Conservation (phyloP, 2,329 filamentous ascomycete species). For the Colletotrichum sp. region DNA sequence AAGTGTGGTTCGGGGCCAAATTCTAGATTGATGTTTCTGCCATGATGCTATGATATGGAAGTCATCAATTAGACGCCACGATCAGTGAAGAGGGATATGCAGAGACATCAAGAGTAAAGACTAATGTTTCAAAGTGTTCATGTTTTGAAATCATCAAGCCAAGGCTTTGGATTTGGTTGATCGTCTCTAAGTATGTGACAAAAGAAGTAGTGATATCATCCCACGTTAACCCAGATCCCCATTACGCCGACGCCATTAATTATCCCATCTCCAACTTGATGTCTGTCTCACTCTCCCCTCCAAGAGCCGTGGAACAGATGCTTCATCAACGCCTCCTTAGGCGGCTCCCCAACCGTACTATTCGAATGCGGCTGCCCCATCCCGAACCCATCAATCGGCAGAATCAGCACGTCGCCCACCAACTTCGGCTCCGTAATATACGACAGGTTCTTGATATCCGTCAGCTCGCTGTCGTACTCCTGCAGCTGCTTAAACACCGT, state of each 20-base stretch:
- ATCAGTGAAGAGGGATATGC: neutral
- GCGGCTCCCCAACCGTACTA: slow-evolving; percentile 30
- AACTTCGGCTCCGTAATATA: slow-evolving; percentile 18
- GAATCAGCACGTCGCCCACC: slow-evolving; percentile 25
- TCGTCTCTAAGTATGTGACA: neutral
- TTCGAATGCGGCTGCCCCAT: slow-evolving; percentile 31
- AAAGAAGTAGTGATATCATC: neutral
- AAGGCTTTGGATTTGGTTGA: neutral
- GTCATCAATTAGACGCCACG: neutral
- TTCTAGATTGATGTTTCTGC: neutral
- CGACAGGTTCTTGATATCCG: neutral
- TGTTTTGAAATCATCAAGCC: neutral
- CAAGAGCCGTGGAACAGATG: slow-evolving; percentile 25
- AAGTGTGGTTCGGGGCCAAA: neutral
- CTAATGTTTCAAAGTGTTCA: neutral
- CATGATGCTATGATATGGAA: neutral
- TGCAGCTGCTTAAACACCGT: slow-evolving; percentile 32
- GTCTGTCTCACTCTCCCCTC: neutral
- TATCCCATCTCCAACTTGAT: neutral
- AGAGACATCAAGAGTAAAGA: neutral
- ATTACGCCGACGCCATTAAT: neutral
- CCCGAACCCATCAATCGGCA: slow-evolving; percentile 32
- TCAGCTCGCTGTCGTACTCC: slow-evolving; percentile 23
- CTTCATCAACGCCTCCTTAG: slow-evolving; percentile 28
- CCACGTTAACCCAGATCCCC: neutral